Evolutionary conservation across 805 yeast genomes (phyloP), one percentile per base, ranked within the genome.

Genomic region (Torulaspora gathmanii): DNA sequence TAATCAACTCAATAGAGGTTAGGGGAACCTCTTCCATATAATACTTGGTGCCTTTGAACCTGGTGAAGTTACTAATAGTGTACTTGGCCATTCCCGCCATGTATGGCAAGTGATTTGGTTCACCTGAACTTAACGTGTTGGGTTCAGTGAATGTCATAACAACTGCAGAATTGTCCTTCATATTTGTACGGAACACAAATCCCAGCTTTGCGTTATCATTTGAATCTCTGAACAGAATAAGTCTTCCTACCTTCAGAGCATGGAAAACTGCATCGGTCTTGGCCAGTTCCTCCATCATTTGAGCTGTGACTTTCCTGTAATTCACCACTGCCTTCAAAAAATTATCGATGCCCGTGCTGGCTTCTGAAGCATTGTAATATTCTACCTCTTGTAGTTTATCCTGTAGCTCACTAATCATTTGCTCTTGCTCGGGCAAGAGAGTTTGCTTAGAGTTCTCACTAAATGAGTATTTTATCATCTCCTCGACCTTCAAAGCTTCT

Each of bases 401-500:
- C 37, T 78, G 75, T 30, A 82, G 69, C 33, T 69, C 68, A 38
- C 78, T 71, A 22, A 88, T 79, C 50, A 76, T 74, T 57, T 77
- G 73, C 63, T 89, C 83, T 58, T 87, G 93, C 52, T 89, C 95
- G 0, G 97, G 97, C 42, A 88, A 68, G 54, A 90, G 67, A 0
- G 88, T 78, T 61, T 91, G 97, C 0, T 90, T 75, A 0, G 90
- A 74, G 58, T 93, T 90, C 61, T 93, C 99, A 67, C 95, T 80
- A 65, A 93, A 93, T 0, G 97, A 89, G 51, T 91, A 86, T 61
- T 90, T 91, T 57, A 93, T 91, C 95, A 93, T 93, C 63, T 93
- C 99, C 61, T 93, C 99, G n/a, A 93, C 98, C 55, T 84, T 79
- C 50, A 93, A 70, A 0, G 98, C 97, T 64, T 93, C 99, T 46